These are phyloP conservation scores for Trichoderma atrobrunneum DNA, from an alignment of 2,329 filamentous ascomycete genomes.

Conservation along the genomic window DNA sequence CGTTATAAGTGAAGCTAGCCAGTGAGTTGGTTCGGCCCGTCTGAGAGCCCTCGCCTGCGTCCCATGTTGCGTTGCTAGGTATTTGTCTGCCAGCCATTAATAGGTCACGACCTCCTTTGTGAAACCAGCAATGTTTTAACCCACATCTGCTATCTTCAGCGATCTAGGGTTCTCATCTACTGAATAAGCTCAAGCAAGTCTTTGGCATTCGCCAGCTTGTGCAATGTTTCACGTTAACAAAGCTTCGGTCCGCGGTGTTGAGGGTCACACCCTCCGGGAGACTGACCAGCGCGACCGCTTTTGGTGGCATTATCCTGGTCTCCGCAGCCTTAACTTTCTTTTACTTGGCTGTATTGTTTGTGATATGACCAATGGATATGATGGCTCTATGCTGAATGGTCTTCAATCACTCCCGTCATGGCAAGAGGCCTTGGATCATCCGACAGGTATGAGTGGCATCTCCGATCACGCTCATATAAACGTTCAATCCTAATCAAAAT, in stretches of 20 bases:
- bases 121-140: not conserved
- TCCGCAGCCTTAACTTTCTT: conserved; percentile 10
- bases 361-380: conserved; percentile 38
- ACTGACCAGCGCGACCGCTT: conserved; percentile 12
- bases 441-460: conserved; percentile 16
- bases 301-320: conserved; percentile 16
- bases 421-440: conserved; percentile 40
- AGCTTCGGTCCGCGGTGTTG: conserved; percentile 4
- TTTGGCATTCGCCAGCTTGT: not conserved
- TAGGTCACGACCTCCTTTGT: not conserved
- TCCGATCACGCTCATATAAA: not conserved
- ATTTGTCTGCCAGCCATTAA: not conserved
- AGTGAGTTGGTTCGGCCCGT: conserved; percentile 5
- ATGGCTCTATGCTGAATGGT: conserved; percentile 51
- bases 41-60: not conserved
- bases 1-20: not conserved
- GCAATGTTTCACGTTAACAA: not conserved
- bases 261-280: conserved; percentile 12
- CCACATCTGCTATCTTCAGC: not conserved
- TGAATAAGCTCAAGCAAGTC: not conserved
- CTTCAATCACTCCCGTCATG: conserved; percentile 43
- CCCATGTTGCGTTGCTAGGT: not conserved
- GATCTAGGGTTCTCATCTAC: not conserved
- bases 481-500: not conserved
- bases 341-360: conserved; percentile 12